phyloP scores from a whole-genome alignment of 2,329 filamentous ascomycete species.

The Daldinia eschscholtzii region DNA sequence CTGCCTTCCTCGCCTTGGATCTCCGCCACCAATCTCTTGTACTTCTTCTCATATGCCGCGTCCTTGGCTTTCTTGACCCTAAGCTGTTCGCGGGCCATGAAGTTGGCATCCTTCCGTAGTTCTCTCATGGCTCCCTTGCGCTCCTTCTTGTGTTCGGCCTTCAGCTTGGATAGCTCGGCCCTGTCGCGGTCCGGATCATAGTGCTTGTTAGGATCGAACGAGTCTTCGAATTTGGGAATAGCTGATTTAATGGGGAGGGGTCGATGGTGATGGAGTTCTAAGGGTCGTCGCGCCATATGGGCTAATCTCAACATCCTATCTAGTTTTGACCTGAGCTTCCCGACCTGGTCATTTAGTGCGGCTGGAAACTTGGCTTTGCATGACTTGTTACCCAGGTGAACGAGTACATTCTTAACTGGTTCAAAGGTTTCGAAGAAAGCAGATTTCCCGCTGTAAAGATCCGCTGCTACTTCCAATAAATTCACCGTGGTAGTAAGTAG shows the following conservation, averaged over 20 bases:
- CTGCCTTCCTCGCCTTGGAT: constrained; percentile 94
- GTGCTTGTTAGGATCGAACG: constrained; percentile 94
- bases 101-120: constrained; percentile 93
- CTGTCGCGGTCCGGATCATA: constrained; percentile 96
- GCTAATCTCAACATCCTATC: constrained; percentile 70
- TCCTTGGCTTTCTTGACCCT: constrained; percentile 94
- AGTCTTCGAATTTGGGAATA: constrained; percentile 95
- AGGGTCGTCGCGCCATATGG: constrained; percentile 76
- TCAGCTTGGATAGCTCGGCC: constrained; percentile 84
- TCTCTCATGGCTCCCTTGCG: constrained; percentile 94
- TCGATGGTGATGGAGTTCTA: constrained; percentile 89
- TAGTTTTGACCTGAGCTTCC: constrained; percentile 61
- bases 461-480: constrained; percentile 75
- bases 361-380: constrained; percentile 65
- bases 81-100: constrained; percentile 91
- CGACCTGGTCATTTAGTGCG: constrained; percentile 56
- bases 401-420: constrained; percentile 70
- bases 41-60: constrained; percentile 95
- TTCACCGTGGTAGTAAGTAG: constrained; percentile 73
- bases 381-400: constrained; percentile 69
- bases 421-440: constrained; percentile 84
- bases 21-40: constrained; percentile 89
- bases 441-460: constrained; percentile 78
- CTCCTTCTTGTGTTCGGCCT: constrained; percentile 93
- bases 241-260: constrained; percentile 88